Evolutionary conservation across 192 early-diverging fungal species (phyloP), one percentile per base, ranked within the genome.

Genomic region (Endogone sp.): DNA sequence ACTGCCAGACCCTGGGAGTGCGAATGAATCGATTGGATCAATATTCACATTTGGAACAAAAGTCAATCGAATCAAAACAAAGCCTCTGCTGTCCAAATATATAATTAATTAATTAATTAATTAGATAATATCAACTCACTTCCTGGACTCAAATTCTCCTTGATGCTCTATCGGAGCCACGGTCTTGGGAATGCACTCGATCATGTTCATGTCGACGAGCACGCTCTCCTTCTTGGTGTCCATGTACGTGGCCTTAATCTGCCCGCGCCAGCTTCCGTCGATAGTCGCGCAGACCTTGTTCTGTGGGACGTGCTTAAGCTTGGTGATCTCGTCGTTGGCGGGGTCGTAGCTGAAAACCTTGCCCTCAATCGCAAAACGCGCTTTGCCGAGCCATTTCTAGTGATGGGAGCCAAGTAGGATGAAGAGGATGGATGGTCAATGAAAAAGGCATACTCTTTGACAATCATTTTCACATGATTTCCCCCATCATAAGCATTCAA

Each of bases 311-410:
- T 87, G 81, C 69, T 83, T 85, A 37, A 88, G 74, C 60, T 78
- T 79, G 73, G 63, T 76, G 62, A 58, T 61, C 21, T 63, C 65
- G 59, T 72, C 81, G 55, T 64, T 70, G n/a, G 72, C 65, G 9
- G 79, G 74, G 69, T 89, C 84, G 66, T 86, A 87, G n/a, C 72
- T 79, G 74, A 86, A 89, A 49, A 92, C 81, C 68, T 85, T 87
- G 13, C 89, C 91, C 21, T 84, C 76, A 4, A 92, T 76, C n/a
- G 83, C 85, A 59, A 89, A 88, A 68, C 84, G 86, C 31, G 82
- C 78, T 60, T 86, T 85, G 24, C 86, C 85, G 72, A 92, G 87
- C 82, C 82, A 90, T 69, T 84, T 79, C 79, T 49, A 16, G 16
- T 49, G 65, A 16, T 11, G 37, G 16, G 37, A 49, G 16, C 9